These are phyloP conservation scores for Pleurotus giganteus DNA, from an alignment of 768 basidiomycete genomes.

Conservation along the genomic window DNA sequence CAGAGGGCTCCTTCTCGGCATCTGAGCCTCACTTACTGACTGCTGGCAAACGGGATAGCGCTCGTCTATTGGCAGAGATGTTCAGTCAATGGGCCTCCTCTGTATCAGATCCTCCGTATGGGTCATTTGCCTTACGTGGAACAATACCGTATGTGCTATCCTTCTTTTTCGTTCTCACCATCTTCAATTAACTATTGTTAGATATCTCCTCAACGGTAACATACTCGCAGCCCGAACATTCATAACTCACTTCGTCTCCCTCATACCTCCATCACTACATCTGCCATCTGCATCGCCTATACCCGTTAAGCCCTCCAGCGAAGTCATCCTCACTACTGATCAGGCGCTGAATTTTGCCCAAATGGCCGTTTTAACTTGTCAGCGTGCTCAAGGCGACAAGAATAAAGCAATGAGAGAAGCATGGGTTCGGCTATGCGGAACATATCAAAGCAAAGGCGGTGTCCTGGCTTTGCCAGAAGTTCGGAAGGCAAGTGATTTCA, in stretches of 20 bases:
- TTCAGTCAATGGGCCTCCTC: slow-evolving; percentile 71
- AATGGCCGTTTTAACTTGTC: slow-evolving; percentile 84
- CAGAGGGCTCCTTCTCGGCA: slow-evolving; percentile 71
- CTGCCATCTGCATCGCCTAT: slow-evolving; percentile 46
- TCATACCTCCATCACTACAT: slow-evolving; percentile 49
- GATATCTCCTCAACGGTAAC: slow-evolving; percentile 82
- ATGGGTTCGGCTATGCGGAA: slow-evolving; percentile 83
- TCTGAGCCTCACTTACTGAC: slow-evolving; percentile 86
- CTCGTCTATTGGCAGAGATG: slow-evolving; percentile 81
- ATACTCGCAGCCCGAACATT: slow-evolving; percentile 95
- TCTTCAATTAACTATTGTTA: slow-evolving; percentile 23
- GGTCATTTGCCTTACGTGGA: slow-evolving; percentile 81
- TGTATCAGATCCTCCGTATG: slow-evolving; percentile 45
- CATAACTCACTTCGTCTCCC: slow-evolving; percentile 73
- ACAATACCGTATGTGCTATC: slow-evolving; percentile 73
- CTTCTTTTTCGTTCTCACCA: slow-evolving; percentile 1
- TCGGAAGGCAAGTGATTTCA: slow-evolving; percentile 48
- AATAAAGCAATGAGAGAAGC: slow-evolving; percentile 74
- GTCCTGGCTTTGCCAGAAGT: slow-evolving; percentile 59
- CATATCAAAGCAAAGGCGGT: slow-evolving; percentile 75
- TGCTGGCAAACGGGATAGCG: slow-evolving; percentile 87
- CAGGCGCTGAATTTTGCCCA: slow-evolving; percentile 85
- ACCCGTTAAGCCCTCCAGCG: slow-evolving; percentile 46
- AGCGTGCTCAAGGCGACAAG: slow-evolving; percentile 78
- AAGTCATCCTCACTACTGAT: slow-evolving; percentile 75